A percentile compares a stretch with the other conserved stretches of the same genome.
Evolutionary conservation across 441 rosid species (phyloP).

Genomic region (Erodium moschatum): DNA sequence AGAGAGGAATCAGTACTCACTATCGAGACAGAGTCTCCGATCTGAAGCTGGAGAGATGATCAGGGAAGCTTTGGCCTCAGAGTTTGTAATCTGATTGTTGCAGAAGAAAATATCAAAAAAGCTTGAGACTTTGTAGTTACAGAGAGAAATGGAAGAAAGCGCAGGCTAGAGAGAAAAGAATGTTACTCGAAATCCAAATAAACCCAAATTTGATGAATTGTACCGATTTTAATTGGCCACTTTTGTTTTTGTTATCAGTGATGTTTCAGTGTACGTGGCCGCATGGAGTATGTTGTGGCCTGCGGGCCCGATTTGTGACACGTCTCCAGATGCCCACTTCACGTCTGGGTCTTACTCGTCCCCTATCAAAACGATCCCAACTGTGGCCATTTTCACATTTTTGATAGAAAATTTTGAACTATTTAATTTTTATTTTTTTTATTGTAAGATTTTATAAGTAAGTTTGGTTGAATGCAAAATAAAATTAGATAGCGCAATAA

Average conservation of each 20-base stretch:
- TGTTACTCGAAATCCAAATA: background rate
- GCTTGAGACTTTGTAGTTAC: background rate
- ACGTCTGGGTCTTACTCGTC: too few species aligned
- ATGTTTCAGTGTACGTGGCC: background rate
- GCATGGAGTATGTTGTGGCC: background rate
- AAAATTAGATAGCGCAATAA: too few species aligned
- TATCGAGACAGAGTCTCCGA: background rate
- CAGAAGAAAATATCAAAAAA: background rate
- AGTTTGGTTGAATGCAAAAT: too few species aligned
- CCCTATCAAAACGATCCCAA: too few species aligned
- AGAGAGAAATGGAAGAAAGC: background rate
- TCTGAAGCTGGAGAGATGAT: conserved; percentile 8
- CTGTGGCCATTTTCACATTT: too few species aligned
- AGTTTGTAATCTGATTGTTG: background rate
- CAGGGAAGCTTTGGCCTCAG: background rate
- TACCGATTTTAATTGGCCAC: background rate
- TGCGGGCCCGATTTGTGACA: background rate
- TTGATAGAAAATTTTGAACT: too few species aligned
- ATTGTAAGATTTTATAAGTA: too few species aligned
- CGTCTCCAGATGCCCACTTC: background rate
- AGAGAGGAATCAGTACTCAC: conserved; percentile 7
- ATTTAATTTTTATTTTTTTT: too few species aligned
- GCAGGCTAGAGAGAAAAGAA: background rate
- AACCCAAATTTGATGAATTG: background rate
- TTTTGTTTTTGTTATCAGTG: background rate